These are phyloP conservation scores for Heimioporus sp. DNA, from an alignment of 768 basidiomycete genomes.

Conservation along the genomic window DNA sequence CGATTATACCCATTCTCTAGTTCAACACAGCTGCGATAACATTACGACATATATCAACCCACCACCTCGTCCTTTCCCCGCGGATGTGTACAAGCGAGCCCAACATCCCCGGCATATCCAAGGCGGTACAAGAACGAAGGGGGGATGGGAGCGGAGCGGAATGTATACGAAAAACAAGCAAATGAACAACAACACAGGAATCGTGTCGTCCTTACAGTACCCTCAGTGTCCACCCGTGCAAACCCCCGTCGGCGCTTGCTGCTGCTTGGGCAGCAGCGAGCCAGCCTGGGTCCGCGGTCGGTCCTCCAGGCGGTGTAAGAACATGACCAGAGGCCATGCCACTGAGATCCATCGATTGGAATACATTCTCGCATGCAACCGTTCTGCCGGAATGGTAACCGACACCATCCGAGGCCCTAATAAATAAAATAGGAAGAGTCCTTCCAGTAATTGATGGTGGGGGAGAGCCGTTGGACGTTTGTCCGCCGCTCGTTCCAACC, in stretches of 20 bases:
- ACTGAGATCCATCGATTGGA: slow-evolving; percentile 64
- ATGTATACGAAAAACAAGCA: slow-evolving; percentile 29
- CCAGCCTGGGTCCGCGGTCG: slow-evolving; percentile 61
- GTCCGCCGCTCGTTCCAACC: slow-evolving; percentile 23
- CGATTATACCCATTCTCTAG: slow-evolving; percentile 7
- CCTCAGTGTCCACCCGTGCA: slow-evolving; percentile 77
- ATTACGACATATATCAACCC: slow-evolving; percentile 25
- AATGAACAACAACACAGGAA: slow-evolving; percentile 26
- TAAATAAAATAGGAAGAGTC: slow-evolving; percentile 76
- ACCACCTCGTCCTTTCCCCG: slow-evolving; percentile 8
- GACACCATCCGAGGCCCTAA: slow-evolving; percentile 79
- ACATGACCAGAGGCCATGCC: slow-evolving; percentile 45
- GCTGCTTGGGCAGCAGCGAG: slow-evolving; percentile 72
- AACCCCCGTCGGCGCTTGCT: slow-evolving; percentile 60
- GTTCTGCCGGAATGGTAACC: slow-evolving; percentile 88
- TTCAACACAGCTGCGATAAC: slow-evolving; percentile 15
- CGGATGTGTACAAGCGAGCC: slow-evolving; percentile 2
- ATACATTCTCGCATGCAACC: slow-evolving; percentile 79
- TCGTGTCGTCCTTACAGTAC: slow-evolving; percentile 53
- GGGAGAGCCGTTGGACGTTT: slow-evolving; percentile 25
- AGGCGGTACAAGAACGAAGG: neutral
- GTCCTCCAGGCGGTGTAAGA: slow-evolving; percentile 42
- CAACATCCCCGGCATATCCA: slow-evolving; percentile 1
- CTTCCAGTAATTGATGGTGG: slow-evolving; percentile 61
- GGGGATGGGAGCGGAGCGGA: slow-evolving; percentile 16